Evolutionary conservation across 1,284 basidiomycete species (phyloP).

Genomic region (Tranzscheliella williamsii): DNA sequence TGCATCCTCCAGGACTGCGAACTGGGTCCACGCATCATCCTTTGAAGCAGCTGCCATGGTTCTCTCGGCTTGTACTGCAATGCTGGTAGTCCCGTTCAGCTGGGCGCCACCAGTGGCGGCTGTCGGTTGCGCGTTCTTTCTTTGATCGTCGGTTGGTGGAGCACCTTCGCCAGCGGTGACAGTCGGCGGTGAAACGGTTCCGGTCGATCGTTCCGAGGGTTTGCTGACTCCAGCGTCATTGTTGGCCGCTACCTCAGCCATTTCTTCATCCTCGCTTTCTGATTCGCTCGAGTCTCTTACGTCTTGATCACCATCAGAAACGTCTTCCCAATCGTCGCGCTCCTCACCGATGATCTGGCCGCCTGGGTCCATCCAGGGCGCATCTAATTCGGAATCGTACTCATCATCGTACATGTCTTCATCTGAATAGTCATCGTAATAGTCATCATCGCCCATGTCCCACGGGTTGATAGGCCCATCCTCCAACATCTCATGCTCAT

Average conservation of each 20-base stretch:
- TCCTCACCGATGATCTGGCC: slow-evolving; percentile 41
- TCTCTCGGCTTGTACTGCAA: too few species aligned
- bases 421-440: slow-evolving; percentile 3
- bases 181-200: too few species aligned
- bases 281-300: too few species aligned
- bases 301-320: slow-evolving; percentile 19
- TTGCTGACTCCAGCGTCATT: too few species aligned
- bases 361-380: slow-evolving; percentile 43
- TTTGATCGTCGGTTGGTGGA: too few species aligned
- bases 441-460: neutral
- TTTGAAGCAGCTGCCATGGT: slow-evolving; percentile 11
- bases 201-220: too few species aligned
- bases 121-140: too few species aligned
- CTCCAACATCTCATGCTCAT: slow-evolving; percentile 24
- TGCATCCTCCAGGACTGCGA: slow-evolving; percentile 41
- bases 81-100: too few species aligned
- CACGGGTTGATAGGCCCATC: slow-evolving; percentile 7
- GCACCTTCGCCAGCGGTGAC: too few species aligned
- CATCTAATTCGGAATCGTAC: slow-evolving; percentile 3
- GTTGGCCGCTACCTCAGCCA: too few species aligned
- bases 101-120: too few species aligned
- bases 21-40: slow-evolving; percentile 27
- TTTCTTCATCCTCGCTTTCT: slow-evolving; percentile 2
- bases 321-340: slow-evolving; percentile 49
- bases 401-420: slow-evolving; percentile 16